Evolutionary conservation across 179 eudicot genomes (phyloP).

Genomic region (Carnegiea gigantea): DNA sequence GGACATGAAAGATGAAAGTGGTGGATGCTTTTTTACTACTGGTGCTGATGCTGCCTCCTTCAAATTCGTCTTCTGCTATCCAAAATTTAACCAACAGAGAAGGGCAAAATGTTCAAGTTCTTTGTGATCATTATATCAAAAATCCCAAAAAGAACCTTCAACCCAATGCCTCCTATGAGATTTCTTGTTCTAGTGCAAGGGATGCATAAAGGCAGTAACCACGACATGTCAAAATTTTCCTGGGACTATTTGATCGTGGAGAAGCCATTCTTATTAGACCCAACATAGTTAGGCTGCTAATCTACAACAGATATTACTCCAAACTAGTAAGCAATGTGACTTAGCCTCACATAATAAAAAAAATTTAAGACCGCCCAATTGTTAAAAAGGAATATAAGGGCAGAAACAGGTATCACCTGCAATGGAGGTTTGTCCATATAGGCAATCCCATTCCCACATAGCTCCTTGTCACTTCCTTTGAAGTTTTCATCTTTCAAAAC

Average conservation of each 20-base stretch:
- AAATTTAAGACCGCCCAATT: neutral
- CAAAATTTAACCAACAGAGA: neutral
- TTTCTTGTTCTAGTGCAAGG: no score
- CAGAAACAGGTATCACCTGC: conserved; percentile 38
- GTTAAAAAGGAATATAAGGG: neutral
- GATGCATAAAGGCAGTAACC: no score
- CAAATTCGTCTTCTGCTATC: conserved; percentile 27
- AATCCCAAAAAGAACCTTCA: neutral
- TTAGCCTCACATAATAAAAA: neutral
- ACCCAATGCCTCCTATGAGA: neutral
- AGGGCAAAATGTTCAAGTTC: neutral
- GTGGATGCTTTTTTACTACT: conserved; percentile 42
- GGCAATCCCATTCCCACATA: conserved; percentile 23
- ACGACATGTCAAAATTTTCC: neutral
- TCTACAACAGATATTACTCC: neutral
- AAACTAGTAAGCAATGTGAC: neutral
- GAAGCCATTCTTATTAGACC: neutral
- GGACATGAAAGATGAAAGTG: conserved; percentile 48
- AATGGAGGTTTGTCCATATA: conserved; percentile 45
- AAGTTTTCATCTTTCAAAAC: conserved; percentile 22
- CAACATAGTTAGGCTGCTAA: neutral
- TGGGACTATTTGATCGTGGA: no score
- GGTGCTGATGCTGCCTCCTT: conserved; percentile 28
- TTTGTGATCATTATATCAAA: neutral
- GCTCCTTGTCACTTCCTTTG: conserved; percentile 26